Evolutionary conservation across 495 filamentous ascomycete genomes (phyloP).

Genomic region (Penicillium mononematosum): DNA sequence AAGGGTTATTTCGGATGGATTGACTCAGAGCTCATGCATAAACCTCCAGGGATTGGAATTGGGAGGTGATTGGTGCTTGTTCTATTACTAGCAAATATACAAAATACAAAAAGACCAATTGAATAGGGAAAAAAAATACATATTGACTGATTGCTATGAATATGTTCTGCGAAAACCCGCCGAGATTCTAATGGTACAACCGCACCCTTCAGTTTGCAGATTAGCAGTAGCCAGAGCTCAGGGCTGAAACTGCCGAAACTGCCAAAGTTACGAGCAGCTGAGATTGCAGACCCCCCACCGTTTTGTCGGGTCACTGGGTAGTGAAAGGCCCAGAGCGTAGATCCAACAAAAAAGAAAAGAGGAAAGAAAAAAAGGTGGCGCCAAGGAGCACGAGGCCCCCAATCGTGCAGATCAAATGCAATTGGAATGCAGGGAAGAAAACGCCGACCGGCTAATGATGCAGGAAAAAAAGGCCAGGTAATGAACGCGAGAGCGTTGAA

Average conservation of each 20-base stretch:
- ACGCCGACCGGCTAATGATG: constrained; percentile 26
- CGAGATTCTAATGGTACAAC: constrained; percentile 23
- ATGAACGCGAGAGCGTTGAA: constrained; percentile 13
- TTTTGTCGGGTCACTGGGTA: constrained; percentile 4
- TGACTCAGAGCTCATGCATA: constrained; percentile 2
- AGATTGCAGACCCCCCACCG: constrained; percentile 20
- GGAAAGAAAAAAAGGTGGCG: not conserved
- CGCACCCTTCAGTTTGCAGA: constrained; percentile 9
- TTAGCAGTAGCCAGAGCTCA: constrained; percentile 6
- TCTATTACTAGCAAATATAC: not conserved
- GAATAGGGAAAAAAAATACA: constrained; percentile 6
- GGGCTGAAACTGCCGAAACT: constrained; percentile 13
- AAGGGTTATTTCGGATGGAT: not conserved
- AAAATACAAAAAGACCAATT: not conserved
- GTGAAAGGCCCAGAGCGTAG: constrained; percentile 5
- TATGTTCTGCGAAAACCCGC: constrained; percentile 22
- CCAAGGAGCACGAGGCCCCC: not conserved
- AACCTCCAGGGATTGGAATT: not conserved
- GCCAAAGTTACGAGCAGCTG: constrained; percentile 22
- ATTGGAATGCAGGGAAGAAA: constrained; percentile 10
- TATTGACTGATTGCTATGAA: constrained; percentile 22
- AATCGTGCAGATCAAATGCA: constrained; percentile 6
- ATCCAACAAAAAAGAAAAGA: not conserved
- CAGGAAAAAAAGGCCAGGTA: constrained; percentile 12
- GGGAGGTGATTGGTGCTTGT: not conserved